phyloP scores from a whole-genome alignment of 2,329 filamentous ascomycete genomes.

The Aphanoascus verrucosus region DNA sequence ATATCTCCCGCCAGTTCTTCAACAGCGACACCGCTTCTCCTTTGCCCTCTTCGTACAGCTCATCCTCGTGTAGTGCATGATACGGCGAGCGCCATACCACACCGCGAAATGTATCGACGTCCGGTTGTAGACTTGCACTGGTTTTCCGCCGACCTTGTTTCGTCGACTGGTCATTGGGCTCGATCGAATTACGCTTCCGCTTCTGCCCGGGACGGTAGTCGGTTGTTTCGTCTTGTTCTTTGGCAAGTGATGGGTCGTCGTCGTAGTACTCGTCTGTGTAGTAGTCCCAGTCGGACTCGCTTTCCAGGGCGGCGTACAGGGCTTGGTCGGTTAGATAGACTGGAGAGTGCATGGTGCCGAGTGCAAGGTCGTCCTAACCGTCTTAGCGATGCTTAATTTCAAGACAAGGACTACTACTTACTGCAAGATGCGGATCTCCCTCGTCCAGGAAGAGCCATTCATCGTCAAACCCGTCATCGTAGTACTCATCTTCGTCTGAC shows the following conservation, averaged over 20 bases:
- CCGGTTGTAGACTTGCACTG: background rate
- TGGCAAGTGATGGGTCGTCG: conserved; percentile 14
- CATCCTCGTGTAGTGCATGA: conserved; percentile 20
- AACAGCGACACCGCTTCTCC: conserved; percentile 36
- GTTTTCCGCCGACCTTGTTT: background rate
- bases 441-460: conserved; percentile 15
- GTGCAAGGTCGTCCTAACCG: conserved; percentile 25
- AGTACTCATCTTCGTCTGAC: conserved; percentile 20
- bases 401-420: background rate
- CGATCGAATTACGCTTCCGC: conserved; percentile 1
- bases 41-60: conserved; percentile 31
- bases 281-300: conserved; percentile 25
- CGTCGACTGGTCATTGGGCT: background rate
- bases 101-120: conserved; percentile 25
- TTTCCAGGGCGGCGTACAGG: conserved; percentile 21
- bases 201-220: background rate
- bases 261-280: conserved; percentile 22
- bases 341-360: conserved; percentile 24
- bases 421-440: conserved; percentile 10
- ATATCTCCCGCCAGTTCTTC: conserved; percentile 39
- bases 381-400: background rate
- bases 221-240: conserved; percentile 1
- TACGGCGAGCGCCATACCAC: conserved; percentile 32
- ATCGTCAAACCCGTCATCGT: conserved; percentile 13
- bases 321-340: conserved; percentile 24